These are phyloP conservation scores for Rhizopus sp. DNA, from an alignment of 371 early-diverging fungal species.

Conservation along the genomic window DNA sequence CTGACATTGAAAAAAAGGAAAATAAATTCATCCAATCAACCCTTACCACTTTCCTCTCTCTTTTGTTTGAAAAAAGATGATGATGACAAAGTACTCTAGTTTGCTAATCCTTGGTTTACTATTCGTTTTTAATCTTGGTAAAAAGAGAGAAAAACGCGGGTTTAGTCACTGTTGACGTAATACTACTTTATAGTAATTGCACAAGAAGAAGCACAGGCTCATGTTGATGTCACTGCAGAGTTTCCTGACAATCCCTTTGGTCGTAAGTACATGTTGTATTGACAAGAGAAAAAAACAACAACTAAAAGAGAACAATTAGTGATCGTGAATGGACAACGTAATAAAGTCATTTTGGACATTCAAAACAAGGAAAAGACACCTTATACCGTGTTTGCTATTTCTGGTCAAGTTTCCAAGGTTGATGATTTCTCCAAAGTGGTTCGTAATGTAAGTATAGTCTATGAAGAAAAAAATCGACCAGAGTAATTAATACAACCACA, in stretches of 20 bases:
- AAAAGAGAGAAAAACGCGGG: not conserved
- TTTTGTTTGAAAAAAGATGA: conserved; percentile 4
- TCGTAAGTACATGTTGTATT: conserved; percentile 30
- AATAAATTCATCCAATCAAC: conserved; percentile 6
- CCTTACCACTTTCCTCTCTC: conserved; percentile 14
- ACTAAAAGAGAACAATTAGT: conserved; percentile 20
- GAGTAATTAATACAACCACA: not conserved
- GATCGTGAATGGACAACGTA: conserved; percentile 51
- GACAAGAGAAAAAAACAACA: not conserved
- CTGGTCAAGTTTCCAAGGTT: conserved; percentile 36
- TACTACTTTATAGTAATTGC: conserved; percentile 24
- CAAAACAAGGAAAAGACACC: conserved; percentile 42
- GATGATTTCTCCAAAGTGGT: conserved; percentile 37
- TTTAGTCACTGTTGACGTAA: not conserved
- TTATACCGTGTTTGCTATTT: conserved; percentile 42
- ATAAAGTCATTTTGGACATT: conserved; percentile 43
- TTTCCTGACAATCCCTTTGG: conserved; percentile 53
- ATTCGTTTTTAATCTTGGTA: not conserved
- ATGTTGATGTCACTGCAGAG: conserved; percentile 45
- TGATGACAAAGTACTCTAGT: conserved; percentile 27
- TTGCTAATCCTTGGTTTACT: conserved; percentile 23
- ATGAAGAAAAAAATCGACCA: not conserved
- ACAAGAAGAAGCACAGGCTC: conserved; percentile 24
- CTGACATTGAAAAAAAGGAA: not conserved
- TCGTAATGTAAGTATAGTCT: conserved; percentile 43